Evolutionary conservation across 176 grass and related monocot species (phyloP).

Genomic region (Zoysia pacifica): DNA sequence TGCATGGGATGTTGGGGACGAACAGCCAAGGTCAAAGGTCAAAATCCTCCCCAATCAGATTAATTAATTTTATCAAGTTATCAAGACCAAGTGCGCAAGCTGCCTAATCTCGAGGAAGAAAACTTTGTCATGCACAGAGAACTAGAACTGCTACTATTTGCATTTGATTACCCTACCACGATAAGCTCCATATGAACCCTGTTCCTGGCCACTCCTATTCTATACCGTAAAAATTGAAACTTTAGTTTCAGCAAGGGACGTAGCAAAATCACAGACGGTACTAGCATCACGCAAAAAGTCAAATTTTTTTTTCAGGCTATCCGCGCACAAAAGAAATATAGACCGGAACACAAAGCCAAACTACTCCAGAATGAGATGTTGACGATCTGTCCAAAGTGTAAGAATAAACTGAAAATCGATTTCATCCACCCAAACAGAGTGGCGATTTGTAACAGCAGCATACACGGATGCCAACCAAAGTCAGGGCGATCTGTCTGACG

Average conservation of each 20-base stretch:
- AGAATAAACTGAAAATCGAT: background rate
- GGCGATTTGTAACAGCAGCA: background rate
- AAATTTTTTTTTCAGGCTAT: background rate
- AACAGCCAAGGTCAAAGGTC: background rate
- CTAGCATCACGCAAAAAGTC: background rate
- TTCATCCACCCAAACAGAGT: background rate
- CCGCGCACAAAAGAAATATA: background rate
- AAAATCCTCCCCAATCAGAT: background rate
- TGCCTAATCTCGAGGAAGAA: constrained; percentile 6
- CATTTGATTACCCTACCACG: background rate
- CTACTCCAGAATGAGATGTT: background rate
- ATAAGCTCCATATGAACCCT: background rate
- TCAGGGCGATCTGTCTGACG: background rate
- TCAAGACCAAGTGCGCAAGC: background rate
- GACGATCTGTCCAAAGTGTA: background rate
- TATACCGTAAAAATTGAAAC: background rate
- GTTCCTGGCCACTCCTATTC: background rate
- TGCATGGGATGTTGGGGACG: background rate
- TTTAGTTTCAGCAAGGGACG: background rate
- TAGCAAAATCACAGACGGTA: background rate
- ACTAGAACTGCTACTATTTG: background rate
- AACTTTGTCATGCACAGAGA: background rate
- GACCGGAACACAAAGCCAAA: background rate
- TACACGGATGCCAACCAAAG: background rate
- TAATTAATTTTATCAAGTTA: background rate